These are phyloP conservation scores for Grammothele lineata DNA, from an alignment of 768 basidiomycete genomes.

Conservation along the genomic window DNA sequence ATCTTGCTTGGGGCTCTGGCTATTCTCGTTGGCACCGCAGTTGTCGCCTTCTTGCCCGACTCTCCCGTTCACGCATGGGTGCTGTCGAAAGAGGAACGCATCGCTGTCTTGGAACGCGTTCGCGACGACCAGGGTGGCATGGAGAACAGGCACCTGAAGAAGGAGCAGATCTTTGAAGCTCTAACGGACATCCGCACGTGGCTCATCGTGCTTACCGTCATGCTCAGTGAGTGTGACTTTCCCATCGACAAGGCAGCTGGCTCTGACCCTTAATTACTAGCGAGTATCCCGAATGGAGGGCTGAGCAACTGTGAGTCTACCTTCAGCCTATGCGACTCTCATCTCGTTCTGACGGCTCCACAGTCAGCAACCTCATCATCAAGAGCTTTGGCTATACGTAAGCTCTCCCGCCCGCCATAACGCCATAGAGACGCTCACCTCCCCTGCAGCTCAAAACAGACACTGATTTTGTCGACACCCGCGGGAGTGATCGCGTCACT, in stretches of 20 bases:
- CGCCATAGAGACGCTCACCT: too few species aligned
- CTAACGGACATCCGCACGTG: slow-evolving; percentile 55
- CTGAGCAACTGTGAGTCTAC: slow-evolving; percentile 54
- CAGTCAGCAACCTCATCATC: slow-evolving; percentile 61
- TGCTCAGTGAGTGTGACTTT: slow-evolving; percentile 43
- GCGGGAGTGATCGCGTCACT: slow-evolving; percentile 41
- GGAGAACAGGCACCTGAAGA: slow-evolving; percentile 56
- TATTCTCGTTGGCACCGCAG: slow-evolving; percentile 50
- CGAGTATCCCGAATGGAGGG: slow-evolving; percentile 62
- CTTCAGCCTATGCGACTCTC: neutral
- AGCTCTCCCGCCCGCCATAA: slow-evolving; percentile 20
- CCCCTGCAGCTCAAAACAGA: slow-evolving; percentile 46
- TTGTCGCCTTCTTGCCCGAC: slow-evolving; percentile 60
- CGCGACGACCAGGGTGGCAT: slow-evolving; percentile 65
- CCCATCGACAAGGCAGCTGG: neutral
- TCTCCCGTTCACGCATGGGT: slow-evolving; percentile 58
- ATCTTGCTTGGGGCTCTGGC: slow-evolving; percentile 57
- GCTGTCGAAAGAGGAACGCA: slow-evolving; percentile 53
- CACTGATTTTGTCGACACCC: slow-evolving; percentile 56
- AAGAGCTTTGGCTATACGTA: slow-evolving; percentile 63
- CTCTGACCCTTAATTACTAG: slow-evolving; percentile 28
- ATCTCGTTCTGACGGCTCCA: slow-evolving; percentile 1
- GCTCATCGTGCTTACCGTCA: slow-evolving; percentile 54
- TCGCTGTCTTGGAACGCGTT: slow-evolving; percentile 61
- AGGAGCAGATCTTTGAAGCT: slow-evolving; percentile 53